phyloP scores from a whole-genome alignment of 176 grass and related monocot genomes.

The Musa troglodytarum region DNA sequence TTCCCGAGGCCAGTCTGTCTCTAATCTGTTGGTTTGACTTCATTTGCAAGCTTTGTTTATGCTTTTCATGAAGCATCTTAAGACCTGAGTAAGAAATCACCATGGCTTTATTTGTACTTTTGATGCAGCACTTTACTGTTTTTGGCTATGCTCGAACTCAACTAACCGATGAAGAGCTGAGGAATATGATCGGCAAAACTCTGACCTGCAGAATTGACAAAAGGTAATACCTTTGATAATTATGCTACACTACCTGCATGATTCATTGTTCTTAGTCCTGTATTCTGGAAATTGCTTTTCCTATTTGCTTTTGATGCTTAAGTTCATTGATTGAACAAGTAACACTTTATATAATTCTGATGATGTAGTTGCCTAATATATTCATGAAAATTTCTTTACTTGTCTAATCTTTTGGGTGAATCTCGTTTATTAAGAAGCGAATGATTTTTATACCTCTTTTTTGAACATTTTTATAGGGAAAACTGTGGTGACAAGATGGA shows the following conservation, averaged over 20 bases:
- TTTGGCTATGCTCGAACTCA: slow-evolving; percentile 86
- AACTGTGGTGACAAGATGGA: slow-evolving; percentile 91
- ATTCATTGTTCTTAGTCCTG: too few species aligned
- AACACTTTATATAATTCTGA: not conserved
- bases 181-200: slow-evolving; percentile 68
- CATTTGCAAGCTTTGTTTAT: not conserved
- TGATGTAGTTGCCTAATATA: not conserved
- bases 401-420: not conserved
- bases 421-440: not conserved
- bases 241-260: not conserved
- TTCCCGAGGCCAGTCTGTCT: not conserved
- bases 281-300: not conserved
- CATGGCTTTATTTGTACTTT: slow-evolving; percentile 25
- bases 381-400: not conserved
- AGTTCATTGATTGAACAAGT: not conserved
- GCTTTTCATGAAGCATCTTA: not conserved
- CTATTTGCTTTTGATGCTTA: not conserved
- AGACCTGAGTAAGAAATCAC: not conserved
- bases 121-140: slow-evolving; percentile 87
- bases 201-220: slow-evolving; percentile 82
- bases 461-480: slow-evolving; percentile 37
- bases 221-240: slow-evolving; percentile 26
- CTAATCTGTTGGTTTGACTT: not conserved
- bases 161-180: slow-evolving; percentile 78
- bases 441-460: not conserved